Conservation (phyloP, 1,139 yeast genomes). For the Sugiyamaella grinbergsii region DNA sequence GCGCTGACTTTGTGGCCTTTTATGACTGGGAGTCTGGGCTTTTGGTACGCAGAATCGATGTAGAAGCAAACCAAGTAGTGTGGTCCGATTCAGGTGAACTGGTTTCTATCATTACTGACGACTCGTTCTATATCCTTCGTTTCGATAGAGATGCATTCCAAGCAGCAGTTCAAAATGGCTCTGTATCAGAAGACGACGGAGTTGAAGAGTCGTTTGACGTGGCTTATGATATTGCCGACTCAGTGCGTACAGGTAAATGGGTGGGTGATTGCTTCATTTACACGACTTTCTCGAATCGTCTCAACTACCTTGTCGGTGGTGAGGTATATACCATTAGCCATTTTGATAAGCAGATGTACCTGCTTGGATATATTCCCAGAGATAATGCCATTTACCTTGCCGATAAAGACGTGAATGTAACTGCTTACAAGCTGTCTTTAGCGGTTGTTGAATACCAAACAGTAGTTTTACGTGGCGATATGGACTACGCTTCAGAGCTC, state of each 20-base stretch:
- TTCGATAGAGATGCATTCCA: constrained; percentile 69
- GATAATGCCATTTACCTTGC: constrained; percentile 88
- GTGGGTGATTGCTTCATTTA: constrained; percentile 95
- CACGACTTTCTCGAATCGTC: constrained; percentile 81
- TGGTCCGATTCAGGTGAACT: constrained; percentile 97
- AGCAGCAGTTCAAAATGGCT: constrained; percentile 60
- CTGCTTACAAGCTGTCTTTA: constrained; percentile 79
- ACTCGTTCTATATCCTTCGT: constrained; percentile 78
- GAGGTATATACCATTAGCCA: constrained; percentile 90
- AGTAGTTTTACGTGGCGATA: constrained; percentile 89
- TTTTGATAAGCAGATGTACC: constrained; percentile 83
- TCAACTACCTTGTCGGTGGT: constrained; percentile 94
- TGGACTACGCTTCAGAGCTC: constrained; percentile 70
- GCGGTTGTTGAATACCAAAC: constrained; percentile 94
- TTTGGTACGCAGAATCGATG: constrained; percentile 80
- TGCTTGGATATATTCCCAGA: constrained; percentile 86
- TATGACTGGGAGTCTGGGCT: constrained; percentile 92
- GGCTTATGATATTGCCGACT: constrained; percentile 71
- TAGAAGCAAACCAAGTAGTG: constrained; percentile 66
- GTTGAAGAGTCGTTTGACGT: constrained; percentile 86
- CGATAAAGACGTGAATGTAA: constrained; percentile 84
- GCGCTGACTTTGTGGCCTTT: constrained; percentile 51
- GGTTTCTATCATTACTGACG: constrained; percentile 72
- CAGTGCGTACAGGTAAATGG: constrained; percentile 87
- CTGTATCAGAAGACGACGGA: constrained; percentile 73